Percentiles rank a stretch among this genome's conserved stretches.
These are phyloP conservation scores for Fusarium guadeloupense DNA, from an alignment of 2,329 filamentous ascomycete genomes.

Conservation along the genomic window DNA sequence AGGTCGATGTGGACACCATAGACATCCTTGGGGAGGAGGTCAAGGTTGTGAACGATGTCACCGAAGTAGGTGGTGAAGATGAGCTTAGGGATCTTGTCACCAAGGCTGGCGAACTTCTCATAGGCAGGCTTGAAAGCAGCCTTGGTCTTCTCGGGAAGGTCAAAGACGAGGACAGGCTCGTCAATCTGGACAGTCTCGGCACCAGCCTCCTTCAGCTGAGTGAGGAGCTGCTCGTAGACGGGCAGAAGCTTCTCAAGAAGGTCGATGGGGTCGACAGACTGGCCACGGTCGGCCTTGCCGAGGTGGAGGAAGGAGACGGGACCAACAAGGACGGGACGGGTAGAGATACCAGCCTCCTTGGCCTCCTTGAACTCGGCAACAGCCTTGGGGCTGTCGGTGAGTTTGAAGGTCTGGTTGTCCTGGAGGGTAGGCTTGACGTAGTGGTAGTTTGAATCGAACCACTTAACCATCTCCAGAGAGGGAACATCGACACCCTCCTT, in stretches of 20 bases:
- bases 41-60: conserved; percentile 99
- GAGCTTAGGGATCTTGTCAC: conserved; percentile 84
- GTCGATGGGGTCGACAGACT: conserved; percentile 91
- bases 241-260: conserved; percentile 93
- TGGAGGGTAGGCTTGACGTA: conserved; percentile 99
- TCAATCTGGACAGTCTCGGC: conserved; percentile 98
- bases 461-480: conserved; percentile 99
- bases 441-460: conserved; percentile 99
- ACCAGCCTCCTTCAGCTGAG: conserved; percentile 94
- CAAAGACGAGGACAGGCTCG: conserved; percentile 95
- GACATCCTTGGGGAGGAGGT: conserved; percentile 81
- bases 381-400: conserved; percentile 88
- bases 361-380: conserved; percentile 95
- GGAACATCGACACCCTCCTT: conserved; percentile 94
- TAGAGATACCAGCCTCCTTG: conserved; percentile 93
- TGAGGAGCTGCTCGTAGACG: conserved; percentile 91
- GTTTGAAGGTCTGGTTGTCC: conserved; percentile 96
- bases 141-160: conserved; percentile 90
- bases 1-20: conserved; percentile 94
- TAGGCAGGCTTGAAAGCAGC: conserved; percentile 98
- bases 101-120: conserved; percentile 82
- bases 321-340: conserved; percentile 92
- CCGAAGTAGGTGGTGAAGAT: conserved; percentile 98
- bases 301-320: conserved; percentile 98
- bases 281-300: conserved; percentile 96